These are phyloP conservation scores for Westerdykella ornata DNA, from an alignment of 2,329 filamentous ascomycete species.

Conservation along the genomic window DNA sequence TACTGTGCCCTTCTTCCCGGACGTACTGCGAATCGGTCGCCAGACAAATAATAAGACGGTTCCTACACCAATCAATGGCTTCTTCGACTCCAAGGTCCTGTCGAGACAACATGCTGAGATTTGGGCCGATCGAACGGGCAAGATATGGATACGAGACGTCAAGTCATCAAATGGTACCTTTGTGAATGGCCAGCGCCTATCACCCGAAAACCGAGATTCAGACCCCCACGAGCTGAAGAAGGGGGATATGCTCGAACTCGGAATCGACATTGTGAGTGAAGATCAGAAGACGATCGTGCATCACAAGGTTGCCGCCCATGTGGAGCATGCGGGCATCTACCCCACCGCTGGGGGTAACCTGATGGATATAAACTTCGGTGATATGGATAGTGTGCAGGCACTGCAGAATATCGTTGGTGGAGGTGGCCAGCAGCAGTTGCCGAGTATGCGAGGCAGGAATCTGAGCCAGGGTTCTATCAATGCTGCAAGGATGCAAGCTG, in stretches of 20 bases:
- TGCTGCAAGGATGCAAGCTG: conserved; percentile 55
- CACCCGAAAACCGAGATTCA: conserved; percentile 90
- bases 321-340: conserved; percentile 87
- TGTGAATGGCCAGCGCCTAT: conserved; percentile 85
- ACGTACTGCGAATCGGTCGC: conserved; percentile 86
- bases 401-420: conserved; percentile 62
- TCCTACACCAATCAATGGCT: conserved; percentile 85
- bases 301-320: conserved; percentile 94
- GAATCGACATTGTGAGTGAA: conserved; percentile 97
- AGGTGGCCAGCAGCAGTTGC: conserved; percentile 57
- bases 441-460: conserved; percentile 62
- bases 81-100: conserved; percentile 96
- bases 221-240: conserved; percentile 90
- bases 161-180: conserved; percentile 99
- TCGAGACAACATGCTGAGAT: conserved; percentile 95
- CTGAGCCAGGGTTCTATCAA: conserved; percentile 50
- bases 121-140: conserved; percentile 77
- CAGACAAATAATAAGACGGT: conserved; percentile 97
- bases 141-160: conserved; percentile 93
- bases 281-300: conserved; percentile 98
- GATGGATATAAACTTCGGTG: conserved; percentile 84
- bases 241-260: conserved; percentile 85
- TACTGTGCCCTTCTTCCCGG: conserved; percentile 84
- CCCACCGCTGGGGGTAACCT: conserved; percentile 63
- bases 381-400: conserved; percentile 70